Evolutionary conservation across 1,284 basidiomycete species (phyloP), one percentile per base, ranked within the genome.

Genomic region (Trametes polyzona): DNA sequence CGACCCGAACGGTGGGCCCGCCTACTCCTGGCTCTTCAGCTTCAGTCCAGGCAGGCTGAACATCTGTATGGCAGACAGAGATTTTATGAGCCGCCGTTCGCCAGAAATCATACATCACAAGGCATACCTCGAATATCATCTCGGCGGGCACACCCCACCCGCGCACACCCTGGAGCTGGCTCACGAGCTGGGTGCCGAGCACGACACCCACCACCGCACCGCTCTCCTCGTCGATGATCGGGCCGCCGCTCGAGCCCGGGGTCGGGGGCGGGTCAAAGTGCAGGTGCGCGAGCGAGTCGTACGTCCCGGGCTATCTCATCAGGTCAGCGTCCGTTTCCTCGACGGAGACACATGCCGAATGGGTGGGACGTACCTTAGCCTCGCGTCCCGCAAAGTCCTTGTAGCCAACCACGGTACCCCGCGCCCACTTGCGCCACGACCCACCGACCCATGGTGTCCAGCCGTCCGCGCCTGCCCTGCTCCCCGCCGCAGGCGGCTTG

Each of bases 221-320:
- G 33, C 75, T 82, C 63, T 83, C 78, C 52, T 81, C 77, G 56
- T 88, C 84, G 3, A 91, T 76, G 52, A 91, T 83, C 0, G 88
- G 87, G 0, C 88, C 88, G 8, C 89, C 89, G 46, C 86, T 88
- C 19, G 86, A 88, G 10, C 89, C 88, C 1, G 82, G 78, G 0
- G 84, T 83, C 9, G 88, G 88, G 6, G 83, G 71, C 0, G 81
- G 80, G 33, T 75, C 73, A 62, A 86, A 83, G 21, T 83, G 68
- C 59, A 91, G 67, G 63, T 86, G 82, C 2, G 82, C 79, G 10
- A 91, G 77, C 8, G 82, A 73, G 60, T 90, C 88, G 67, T 90
- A 88, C 12, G 87, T 88, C 7, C 88, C 89, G 2, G 86, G 83
- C 83, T 86, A n/a, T n/a, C n/a, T n/a, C n/a, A n/a, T n/a, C n/a